Percentiles rank a stretch among this genome's conserved stretches.
phyloP scores from a whole-genome alignment of 1,139 yeast genomes.

The Lodderomyces pseudojiufengensis region DNA sequence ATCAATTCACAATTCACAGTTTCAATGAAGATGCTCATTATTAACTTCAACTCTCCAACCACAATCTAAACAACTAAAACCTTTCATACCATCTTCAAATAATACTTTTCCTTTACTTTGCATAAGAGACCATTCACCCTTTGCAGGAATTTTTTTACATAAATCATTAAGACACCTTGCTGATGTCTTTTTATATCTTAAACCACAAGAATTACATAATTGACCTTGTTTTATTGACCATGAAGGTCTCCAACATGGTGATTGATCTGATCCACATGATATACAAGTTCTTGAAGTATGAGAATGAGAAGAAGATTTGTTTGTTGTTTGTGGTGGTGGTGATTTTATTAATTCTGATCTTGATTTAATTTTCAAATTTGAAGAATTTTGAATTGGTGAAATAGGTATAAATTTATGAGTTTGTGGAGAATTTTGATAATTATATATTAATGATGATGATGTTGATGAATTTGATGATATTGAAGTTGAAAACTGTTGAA shows the following conservation, averaged over 20 bases:
- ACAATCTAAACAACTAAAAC: conserved; percentile 68
- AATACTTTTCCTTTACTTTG: conserved; percentile 55
- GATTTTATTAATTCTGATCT: conserved; percentile 31
- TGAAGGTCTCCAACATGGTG: conserved; percentile 98
- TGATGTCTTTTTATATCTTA: conserved; percentile 89
- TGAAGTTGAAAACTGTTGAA: conserved; percentile 2
- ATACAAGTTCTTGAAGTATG: conserved; percentile 62
- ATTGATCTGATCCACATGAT: conserved; percentile 86
- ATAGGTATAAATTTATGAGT: conserved; percentile 39
- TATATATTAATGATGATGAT: not conserved
- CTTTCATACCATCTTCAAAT: conserved; percentile 43
- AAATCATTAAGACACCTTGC: conserved; percentile 75
- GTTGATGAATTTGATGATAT: conserved; percentile 5
- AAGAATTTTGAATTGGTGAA: conserved; percentile 33
- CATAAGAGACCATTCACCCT: conserved; percentile 93
- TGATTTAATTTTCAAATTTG: conserved; percentile 21
- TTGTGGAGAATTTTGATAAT: conserved; percentile 3
- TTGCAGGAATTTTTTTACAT: conserved; percentile 90
- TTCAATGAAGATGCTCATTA: conserved; percentile 6
- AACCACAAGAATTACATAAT: conserved; percentile 93
- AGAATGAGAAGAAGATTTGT: conserved; percentile 12
- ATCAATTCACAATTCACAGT: not conserved
- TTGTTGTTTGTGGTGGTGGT: conserved; percentile 21
- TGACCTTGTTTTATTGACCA: conserved; percentile 91
- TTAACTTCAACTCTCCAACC: conserved; percentile 48